phyloP scores from a whole-genome alignment of 768 basidiomycete genomes.

The Trametes meyenii region DNA sequence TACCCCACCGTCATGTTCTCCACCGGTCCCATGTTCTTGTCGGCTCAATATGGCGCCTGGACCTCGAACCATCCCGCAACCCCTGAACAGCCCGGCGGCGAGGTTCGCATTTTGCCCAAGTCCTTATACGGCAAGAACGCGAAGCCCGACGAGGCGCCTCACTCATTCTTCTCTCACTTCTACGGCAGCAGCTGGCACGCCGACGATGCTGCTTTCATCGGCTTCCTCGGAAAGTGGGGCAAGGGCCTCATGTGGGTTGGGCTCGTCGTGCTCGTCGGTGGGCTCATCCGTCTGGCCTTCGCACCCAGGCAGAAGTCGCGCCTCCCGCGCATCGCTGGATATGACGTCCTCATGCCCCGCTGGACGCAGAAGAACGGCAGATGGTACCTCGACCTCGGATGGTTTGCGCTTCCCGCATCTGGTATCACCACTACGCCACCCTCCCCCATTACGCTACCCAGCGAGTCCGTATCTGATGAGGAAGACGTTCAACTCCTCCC shows the following conservation, averaged over 20 bases:
- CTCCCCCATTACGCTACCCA: constrained; percentile 51
- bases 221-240: constrained; percentile 89
- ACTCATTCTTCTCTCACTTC: constrained; percentile 95
- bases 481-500: constrained; percentile 59
- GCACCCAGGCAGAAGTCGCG: constrained; percentile 57
- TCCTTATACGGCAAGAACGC: constrained; percentile 98
- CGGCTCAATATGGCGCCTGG: constrained; percentile 90
- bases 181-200: constrained; percentile 99
- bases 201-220: constrained; percentile 97
- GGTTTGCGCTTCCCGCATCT: constrained; percentile 51
- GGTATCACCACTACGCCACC: constrained; percentile 40
- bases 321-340: constrained; percentile 64
- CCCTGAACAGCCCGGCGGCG: constrained; percentile 54
- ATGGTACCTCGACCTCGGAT: constrained; percentile 73
- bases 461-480: constrained; percentile 44
- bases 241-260: constrained; percentile 88
- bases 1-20: constrained; percentile 99
- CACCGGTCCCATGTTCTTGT: constrained; percentile 99
- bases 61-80: constrained; percentile 65
- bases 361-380: constrained; percentile 70
- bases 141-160: constrained; percentile 74
- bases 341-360: constrained; percentile 79
- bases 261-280: constrained; percentile 68
- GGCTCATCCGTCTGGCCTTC: constrained; percentile 57
- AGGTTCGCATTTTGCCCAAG: constrained; percentile 92